Percentiles rank a stretch among this genome's conserved stretches.
These are phyloP conservation scores for Phaffia tasmanica DNA, from an alignment of 768 basidiomycete genomes.

Conservation along the genomic window DNA sequence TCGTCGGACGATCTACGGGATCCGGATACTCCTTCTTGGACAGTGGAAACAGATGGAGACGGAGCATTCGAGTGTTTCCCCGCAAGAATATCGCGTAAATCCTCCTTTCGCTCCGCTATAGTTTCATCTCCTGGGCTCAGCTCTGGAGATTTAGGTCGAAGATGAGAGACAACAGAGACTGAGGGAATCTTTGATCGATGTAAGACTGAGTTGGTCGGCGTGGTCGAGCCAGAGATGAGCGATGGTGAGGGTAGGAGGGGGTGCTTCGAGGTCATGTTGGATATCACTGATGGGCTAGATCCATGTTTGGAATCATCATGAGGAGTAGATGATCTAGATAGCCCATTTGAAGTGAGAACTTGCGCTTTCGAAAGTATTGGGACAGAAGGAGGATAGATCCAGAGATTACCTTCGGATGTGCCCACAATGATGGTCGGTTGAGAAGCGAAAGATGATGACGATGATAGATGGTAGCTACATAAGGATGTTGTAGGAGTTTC, in stretches of 20 bases:
- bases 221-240: background rate
- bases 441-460: too few relatives aligned
- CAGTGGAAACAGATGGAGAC: too few relatives aligned
- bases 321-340: background rate
- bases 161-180: background rate
- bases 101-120: conserved; percentile 12
- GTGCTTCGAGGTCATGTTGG: conserved; percentile 3
- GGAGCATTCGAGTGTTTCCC: too few relatives aligned
- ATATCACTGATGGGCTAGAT: background rate
- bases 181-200: conserved; percentile 5
- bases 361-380: too few relatives aligned
- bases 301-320: background rate
- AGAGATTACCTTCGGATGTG: conserved; percentile 3
- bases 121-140: conserved; percentile 14
- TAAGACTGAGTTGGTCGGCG: background rate
- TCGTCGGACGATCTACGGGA: too few relatives aligned
- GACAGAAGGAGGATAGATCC: background rate
- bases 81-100: conserved; percentile 10
- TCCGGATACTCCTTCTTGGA: too few relatives aligned
- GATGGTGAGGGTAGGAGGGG: background rate
- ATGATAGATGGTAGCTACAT: too few relatives aligned
- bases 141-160: conserved; percentile 3
- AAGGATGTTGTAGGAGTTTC: too few relatives aligned
- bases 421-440: conserved; percentile 1
- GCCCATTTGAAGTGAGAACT: too few relatives aligned